These are phyloP conservation scores for Bryum argenteum DNA, from an alignment of 225 moss, liverwort and hornwort species.

Conservation along the genomic window DNA sequence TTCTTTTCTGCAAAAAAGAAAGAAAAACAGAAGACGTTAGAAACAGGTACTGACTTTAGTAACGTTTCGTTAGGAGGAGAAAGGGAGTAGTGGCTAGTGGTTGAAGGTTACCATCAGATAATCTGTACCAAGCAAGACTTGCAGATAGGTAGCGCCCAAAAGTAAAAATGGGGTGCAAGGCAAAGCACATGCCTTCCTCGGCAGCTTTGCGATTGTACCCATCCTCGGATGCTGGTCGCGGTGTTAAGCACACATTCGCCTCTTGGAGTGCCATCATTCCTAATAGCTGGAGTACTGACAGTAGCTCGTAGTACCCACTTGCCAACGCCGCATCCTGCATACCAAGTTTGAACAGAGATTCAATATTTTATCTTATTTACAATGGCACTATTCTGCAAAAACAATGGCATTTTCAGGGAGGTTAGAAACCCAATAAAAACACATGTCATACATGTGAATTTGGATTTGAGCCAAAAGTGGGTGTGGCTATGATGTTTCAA, in stretches of 20 bases:
- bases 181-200: conserved; percentile 50
- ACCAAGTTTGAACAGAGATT: no score
- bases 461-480: no score
- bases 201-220: conserved; percentile 28
- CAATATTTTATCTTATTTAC: no score
- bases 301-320: conserved; percentile 54
- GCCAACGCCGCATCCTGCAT: conserved; percentile 41
- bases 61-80: no score
- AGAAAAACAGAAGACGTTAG: no score
- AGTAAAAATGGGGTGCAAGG: conserved; percentile 50
- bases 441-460: no score
- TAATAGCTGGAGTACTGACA: conserved; percentile 54
- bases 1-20: conserved; percentile 37
- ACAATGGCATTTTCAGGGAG: no score
- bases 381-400: no score
- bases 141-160: conserved; percentile 59
- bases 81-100: conserved; percentile 23
- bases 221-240: conserved; percentile 32
- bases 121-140: conserved; percentile 45
- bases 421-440: no score
- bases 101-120: conserved; percentile 55
- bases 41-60: no score
- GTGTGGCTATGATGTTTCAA: no score
- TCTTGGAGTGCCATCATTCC: conserved; percentile 55
- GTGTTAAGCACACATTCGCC: conserved; percentile 44